Conservation (phyloP, 805 yeast species). For the Spathaspora sp. region DNA sequence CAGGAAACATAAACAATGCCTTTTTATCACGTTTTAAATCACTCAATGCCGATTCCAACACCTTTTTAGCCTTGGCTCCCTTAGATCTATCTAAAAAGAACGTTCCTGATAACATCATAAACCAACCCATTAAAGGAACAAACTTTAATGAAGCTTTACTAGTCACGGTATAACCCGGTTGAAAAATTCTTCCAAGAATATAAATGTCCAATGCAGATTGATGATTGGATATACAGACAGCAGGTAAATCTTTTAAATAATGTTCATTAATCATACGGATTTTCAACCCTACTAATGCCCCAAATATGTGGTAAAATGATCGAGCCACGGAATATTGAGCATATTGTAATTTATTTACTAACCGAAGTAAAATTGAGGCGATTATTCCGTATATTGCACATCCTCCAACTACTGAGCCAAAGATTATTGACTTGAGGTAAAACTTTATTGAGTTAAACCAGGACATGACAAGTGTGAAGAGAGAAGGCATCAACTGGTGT, state of each 20-base stretch:
- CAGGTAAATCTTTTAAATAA: conserved; percentile 55
- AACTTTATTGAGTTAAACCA: conserved; percentile 33
- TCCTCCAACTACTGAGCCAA: conserved; percentile 48
- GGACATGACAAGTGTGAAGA: background rate
- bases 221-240: conserved; percentile 81
- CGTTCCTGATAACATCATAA: conserved; percentile 87
- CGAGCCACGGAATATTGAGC: conserved; percentile 91
- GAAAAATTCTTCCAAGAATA: conserved; percentile 79
- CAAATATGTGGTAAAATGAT: conserved; percentile 63
- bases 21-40: conserved; percentile 61
- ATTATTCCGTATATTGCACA: conserved; percentile 76
- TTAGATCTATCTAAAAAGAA: conserved; percentile 84
- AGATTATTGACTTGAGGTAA: conserved; percentile 52
- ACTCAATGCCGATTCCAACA: conserved; percentile 66
- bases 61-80: conserved; percentile 69
- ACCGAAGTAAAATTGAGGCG: conserved; percentile 62
- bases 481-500: background rate
- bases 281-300: conserved; percentile 62
- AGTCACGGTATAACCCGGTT: conserved; percentile 85
- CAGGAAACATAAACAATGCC: conserved; percentile 89
- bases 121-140: conserved; percentile 94
- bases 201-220: conserved; percentile 86
- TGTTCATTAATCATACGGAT: conserved; percentile 69
- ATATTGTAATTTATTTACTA: conserved; percentile 71
- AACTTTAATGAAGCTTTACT: conserved; percentile 82